A percentile compares a stretch with the other conserved stretches of the same genome.
phyloP scores from a whole-genome alignment of 495 filamentous ascomycete species.

The Cairneyella variabilis region DNA sequence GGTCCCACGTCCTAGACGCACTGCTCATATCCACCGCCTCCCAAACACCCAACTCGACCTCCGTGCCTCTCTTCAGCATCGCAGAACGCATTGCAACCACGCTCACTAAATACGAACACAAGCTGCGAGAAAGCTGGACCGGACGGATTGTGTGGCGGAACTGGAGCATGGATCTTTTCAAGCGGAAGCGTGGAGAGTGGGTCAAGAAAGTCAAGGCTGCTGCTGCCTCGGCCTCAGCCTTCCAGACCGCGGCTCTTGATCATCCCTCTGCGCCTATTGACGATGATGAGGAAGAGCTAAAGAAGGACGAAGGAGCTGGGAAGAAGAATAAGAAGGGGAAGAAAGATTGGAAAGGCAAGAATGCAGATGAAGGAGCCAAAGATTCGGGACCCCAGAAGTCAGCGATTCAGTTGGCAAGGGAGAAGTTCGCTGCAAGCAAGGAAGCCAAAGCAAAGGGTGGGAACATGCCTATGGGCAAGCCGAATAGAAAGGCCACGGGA shows the following conservation, averaged over 20 bases:
- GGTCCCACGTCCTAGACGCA: conserved; percentile 74
- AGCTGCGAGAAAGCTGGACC: conserved; percentile 66
- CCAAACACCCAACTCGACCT: conserved; percentile 46
- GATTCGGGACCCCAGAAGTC: conserved; percentile 10
- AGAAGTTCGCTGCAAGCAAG: conserved; percentile 23
- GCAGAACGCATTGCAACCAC: conserved; percentile 46
- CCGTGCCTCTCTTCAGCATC: conserved; percentile 46
- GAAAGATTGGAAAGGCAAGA: conserved; percentile 3
- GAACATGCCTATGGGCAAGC: too few species aligned
- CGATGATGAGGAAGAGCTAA: background rate
- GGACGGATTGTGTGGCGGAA: conserved; percentile 86
- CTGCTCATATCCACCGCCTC: conserved; percentile 66
- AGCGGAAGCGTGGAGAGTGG: conserved; percentile 23
- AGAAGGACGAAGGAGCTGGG: background rate
- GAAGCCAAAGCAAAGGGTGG: background rate
- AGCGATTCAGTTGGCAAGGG: conserved; percentile 23
- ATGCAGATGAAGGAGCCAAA: background rate
- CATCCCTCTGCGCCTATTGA: background rate
- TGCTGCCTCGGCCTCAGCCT: background rate
- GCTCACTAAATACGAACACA: conserved; percentile 49
- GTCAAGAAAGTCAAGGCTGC: conserved; percentile 21
- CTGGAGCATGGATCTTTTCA: conserved; percentile 89
- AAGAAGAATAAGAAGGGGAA: conserved; percentile 13
- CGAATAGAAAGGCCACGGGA: conserved; percentile 1
- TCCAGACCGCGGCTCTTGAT: background rate